Conservation (phyloP, 83 land plant species). For the Isoetes engelmannii region DNA sequence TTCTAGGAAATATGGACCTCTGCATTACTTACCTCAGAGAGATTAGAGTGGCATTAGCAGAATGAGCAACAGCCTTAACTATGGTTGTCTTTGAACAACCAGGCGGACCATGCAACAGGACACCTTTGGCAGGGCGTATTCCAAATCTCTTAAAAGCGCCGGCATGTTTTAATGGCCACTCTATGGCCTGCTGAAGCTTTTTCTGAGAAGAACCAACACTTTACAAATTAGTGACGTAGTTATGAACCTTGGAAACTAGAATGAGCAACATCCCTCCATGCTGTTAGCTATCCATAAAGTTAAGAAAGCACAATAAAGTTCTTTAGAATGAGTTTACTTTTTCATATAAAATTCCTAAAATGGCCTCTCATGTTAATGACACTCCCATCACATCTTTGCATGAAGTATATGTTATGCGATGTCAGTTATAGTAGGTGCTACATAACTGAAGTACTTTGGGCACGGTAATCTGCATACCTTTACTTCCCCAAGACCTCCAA, state of each 20-base stretch:
- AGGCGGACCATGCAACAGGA: conserved; percentile 90
- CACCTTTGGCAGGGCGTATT: conserved; percentile 62
- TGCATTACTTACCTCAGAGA: conserved; percentile 51
- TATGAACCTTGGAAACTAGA: no score
- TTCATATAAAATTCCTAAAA: no score
- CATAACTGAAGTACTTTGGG: no score
- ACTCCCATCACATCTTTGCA: no score
- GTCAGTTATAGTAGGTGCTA: no score
- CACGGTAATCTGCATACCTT: conserved; percentile 40
- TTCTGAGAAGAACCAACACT: conserved; percentile 35
- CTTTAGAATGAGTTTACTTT: no score
- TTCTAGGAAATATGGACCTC: background rate
- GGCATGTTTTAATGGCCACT: conserved; percentile 89
- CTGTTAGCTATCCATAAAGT: no score
- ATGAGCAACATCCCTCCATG: no score
- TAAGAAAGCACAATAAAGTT: no score
- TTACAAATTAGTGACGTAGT: no score
- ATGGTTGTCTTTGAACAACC: conserved; percentile 93
- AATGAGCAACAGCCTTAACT: conserved; percentile 89
- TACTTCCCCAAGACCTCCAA: conserved; percentile 76
- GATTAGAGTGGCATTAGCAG: conserved; percentile 78
- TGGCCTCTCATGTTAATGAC: no score
- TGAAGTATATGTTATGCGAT: no score
- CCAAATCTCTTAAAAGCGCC: conserved; percentile 71
- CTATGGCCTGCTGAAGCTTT: conserved; percentile 77